These are phyloP conservation scores for Nicotiana undulata DNA, from an alignment of 257 asterid genomes.

Conservation along the genomic window DNA sequence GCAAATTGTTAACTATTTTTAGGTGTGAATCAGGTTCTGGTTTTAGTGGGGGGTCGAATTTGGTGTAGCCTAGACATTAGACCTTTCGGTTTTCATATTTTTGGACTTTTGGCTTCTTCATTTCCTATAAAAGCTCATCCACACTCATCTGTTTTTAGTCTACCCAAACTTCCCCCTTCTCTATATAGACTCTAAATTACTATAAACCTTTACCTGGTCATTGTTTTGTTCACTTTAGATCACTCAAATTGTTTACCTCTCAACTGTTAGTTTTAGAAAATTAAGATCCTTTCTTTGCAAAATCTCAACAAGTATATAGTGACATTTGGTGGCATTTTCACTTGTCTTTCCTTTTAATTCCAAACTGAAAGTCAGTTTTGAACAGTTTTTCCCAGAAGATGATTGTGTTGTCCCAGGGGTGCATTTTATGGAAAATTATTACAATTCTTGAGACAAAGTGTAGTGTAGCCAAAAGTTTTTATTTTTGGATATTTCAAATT, in stretches of 20 bases:
- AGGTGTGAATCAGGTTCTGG: slow-evolving; percentile 29
- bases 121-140: slow-evolving; percentile 26
- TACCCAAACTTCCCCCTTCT: slow-evolving; percentile 18
- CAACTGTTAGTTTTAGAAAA: neutral
- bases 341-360: neutral
- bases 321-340: neutral
- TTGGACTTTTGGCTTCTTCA: slow-evolving; percentile 7
- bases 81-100: slow-evolving; percentile 28
- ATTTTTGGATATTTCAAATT: slow-evolving; percentile 48
- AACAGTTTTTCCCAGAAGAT: slow-evolving; percentile 21
- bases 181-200: neutral
- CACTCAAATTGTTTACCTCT: neutral
- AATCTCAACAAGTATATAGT: neutral
- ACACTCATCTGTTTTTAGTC: slow-evolving; percentile 17
- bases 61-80: slow-evolving; percentile 30
- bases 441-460: slow-evolving; percentile 23
- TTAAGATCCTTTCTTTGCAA: neutral
- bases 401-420: slow-evolving; percentile 25
- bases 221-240: neutral
- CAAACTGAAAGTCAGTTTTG: neutral
- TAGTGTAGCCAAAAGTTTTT: slow-evolving; percentile 31
- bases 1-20: slow-evolving; percentile 5
- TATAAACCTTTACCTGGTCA: neutral
- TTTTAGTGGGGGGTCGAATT: slow-evolving; percentile 36
- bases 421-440: slow-evolving; percentile 20